phyloP scores from a whole-genome alignment of 2,329 filamentous ascomycete species.

The Phaeomoniella chlamydospora region DNA sequence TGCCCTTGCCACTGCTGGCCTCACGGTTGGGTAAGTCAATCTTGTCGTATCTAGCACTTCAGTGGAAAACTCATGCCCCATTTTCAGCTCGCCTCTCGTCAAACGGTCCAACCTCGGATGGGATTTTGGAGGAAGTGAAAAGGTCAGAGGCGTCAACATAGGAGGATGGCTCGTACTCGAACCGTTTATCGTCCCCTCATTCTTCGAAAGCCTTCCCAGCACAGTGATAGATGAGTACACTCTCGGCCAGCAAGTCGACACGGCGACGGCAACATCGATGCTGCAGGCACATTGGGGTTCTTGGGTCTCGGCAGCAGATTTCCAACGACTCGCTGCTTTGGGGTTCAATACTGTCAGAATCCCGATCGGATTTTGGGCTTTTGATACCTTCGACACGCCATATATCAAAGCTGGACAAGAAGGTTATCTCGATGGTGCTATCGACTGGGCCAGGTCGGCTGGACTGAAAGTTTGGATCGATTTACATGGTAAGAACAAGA shows the following conservation, averaged over 20 bases:
- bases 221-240: constrained; percentile 45
- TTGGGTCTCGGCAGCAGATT: constrained; percentile 42
- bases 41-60: background rate
- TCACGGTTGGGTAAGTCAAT: background rate
- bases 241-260: constrained; percentile 32
- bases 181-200: constrained; percentile 49
- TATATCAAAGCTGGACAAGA: constrained; percentile 47
- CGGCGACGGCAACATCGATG: constrained; percentile 27
- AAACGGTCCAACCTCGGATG: background rate
- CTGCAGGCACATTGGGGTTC: constrained; percentile 43
- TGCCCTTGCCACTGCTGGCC: background rate
- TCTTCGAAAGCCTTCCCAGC: constrained; percentile 36
- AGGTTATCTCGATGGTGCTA: constrained; percentile 39
- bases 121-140: constrained; percentile 17
- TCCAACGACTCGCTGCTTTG: constrained; percentile 37
- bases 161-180: constrained; percentile 52
- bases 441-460: constrained; percentile 42
- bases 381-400: constrained; percentile 36
- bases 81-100: background rate
- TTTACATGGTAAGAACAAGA: constrained; percentile 41
- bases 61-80: background rate
- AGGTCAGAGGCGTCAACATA: constrained; percentile 50
- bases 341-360: constrained; percentile 52
- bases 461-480: constrained; percentile 54
- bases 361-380: constrained; percentile 52